Conservation (phyloP, 163 green algal genomes). For the Chlorella variabilis region DNA sequence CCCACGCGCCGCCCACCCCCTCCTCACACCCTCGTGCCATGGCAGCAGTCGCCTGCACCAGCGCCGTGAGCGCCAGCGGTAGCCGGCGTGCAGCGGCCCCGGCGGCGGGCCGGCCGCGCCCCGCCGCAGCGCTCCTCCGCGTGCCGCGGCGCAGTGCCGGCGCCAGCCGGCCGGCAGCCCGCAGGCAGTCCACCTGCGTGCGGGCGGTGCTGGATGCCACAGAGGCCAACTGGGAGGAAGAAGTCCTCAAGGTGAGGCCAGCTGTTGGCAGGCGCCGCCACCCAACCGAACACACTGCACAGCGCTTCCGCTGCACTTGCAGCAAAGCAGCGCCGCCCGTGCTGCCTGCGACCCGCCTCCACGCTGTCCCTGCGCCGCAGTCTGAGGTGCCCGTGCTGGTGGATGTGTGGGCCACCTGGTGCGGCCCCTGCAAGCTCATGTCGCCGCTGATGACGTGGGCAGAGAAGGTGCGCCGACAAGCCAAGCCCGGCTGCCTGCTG, state of each 20-base stretch:
- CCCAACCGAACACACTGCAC: no score
- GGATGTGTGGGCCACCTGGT: constrained; percentile 96
- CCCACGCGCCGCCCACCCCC: no score
- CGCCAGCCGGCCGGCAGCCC: neutral
- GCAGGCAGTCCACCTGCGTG: neutral
- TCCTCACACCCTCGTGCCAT: no score
- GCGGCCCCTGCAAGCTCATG: constrained; percentile 95
- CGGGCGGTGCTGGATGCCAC: constrained; percentile 49
- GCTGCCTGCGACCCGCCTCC: no score
- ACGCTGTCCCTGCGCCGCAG: constrained; percentile 44
- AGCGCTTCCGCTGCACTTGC: no score
- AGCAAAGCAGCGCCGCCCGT: no score
- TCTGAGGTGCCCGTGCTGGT: constrained; percentile 82
- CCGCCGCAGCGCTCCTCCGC: neutral
- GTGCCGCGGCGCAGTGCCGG: neutral
- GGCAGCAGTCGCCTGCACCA: neutral
- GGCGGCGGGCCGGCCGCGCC: neutral
- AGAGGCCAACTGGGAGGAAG: constrained; percentile 63
- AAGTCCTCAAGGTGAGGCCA: constrained; percentile 78
- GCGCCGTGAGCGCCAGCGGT: neutral
- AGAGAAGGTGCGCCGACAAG: constrained; percentile 64
- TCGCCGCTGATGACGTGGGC: constrained; percentile 80
- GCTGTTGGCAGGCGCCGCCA: no score
- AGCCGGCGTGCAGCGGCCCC: neutral
- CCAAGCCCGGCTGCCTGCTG: neutral